Conservation (phyloP, 345 rosid genomes). For the Camelina laxa region DNA sequence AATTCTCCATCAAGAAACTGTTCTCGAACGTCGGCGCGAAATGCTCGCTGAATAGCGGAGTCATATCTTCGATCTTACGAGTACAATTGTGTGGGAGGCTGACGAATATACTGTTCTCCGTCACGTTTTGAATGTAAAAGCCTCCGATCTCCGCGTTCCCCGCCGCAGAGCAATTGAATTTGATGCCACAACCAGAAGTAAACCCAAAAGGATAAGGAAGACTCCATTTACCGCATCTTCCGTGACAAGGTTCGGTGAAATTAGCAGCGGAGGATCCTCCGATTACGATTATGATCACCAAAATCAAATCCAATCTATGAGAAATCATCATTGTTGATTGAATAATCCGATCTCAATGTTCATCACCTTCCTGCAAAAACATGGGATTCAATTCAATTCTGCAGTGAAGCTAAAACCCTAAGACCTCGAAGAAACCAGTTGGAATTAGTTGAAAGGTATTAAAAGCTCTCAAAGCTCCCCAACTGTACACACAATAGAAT, state of each 20-base stretch:
- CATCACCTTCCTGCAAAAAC: slow-evolving; percentile 22
- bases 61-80: slow-evolving; percentile 34
- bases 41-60: slow-evolving; percentile 42
- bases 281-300: slow-evolving; percentile 16
- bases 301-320: slow-evolving; percentile 13
- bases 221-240: slow-evolving; percentile 46
- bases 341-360: slow-evolving; percentile 26
- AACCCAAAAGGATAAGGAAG: slow-evolving; percentile 80
- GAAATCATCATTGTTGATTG: slow-evolving; percentile 27
- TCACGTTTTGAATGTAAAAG: slow-evolving; percentile 62
- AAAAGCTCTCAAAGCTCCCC: slow-evolving; percentile 33
- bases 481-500: slow-evolving; percentile 30
- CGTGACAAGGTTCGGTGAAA: background rate
- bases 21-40: slow-evolving; percentile 58
- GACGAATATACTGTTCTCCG: slow-evolving; percentile 49
- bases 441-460: slow-evolving; percentile 38
- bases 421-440: slow-evolving; percentile 25
- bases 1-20: slow-evolving; percentile 65
- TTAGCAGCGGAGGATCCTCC: slow-evolving; percentile 1
- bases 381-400: slow-evolving; percentile 5
- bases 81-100: slow-evolving; percentile 41
- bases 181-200: slow-evolving; percentile 55
- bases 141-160: slow-evolving; percentile 45
- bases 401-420: slow-evolving; percentile 38
- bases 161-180: slow-evolving; percentile 42